Base-by-base conservation (phyloP, 2,329 filamentous ascomycete genomes). In the Penicillium sp. region DNA sequence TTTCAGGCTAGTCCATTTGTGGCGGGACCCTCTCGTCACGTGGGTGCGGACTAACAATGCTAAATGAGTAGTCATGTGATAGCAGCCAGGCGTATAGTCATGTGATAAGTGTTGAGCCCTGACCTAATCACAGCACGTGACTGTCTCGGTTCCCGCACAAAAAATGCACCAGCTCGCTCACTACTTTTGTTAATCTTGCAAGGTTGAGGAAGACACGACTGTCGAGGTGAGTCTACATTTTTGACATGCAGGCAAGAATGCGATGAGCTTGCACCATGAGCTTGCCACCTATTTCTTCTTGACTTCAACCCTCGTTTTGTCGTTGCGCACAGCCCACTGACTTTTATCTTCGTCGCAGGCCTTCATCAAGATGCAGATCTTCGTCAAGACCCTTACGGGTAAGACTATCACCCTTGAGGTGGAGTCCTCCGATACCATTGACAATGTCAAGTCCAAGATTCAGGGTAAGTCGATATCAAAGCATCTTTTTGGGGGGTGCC, bases 351-450 rank as follows among this genome's bases (percentile, higher is more conserved):
- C 39, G 31, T 47, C 16, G 16, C 56, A 76, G 74, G 73, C 74
- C 74, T 76, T 77, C 74, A 71, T 75, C 72, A 77, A 70, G 62
- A 78, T 79, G 77, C 77, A 79, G 71, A 78, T 79, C 72, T 79
- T 84, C 78, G 81, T 84, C 68, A 83, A 83, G 75, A 83, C 81
- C 79, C 77, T 97, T 73, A 97, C 94, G 90, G 94, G 94, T 77
- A 97, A 97, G 89, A 97, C 94, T 78, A 97, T 97, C 89, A 97
- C 94, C 89, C 92, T 99, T 74, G 94, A 99, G 92, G 94, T 97
- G 83, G 94, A 97, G 88, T 96, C 92, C 73, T 93, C 88, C 76
- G 94, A 99, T 83, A 97, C 93, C 76, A 97, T 99, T 82, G 94
- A 97, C 88, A 97, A 97, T 88, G 94, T 99, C 84, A 97, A 97